A percentile compares a stretch with the other conserved stretches of the same genome.
Conservation (phyloP, 1,284 basidiomycete genomes). For the Marasmius sp. region DNA sequence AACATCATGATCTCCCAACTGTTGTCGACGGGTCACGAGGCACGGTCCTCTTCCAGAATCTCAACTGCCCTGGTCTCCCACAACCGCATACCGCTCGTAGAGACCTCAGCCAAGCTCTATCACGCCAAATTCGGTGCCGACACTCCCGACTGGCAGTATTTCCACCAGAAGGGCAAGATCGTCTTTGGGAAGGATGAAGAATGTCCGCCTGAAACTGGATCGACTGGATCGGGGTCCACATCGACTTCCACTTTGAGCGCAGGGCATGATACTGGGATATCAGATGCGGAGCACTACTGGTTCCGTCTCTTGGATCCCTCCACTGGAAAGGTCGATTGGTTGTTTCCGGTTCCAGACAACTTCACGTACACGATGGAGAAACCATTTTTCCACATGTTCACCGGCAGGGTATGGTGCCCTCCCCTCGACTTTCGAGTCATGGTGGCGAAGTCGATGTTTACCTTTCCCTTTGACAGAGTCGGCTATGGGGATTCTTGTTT, state of each 20-base stretch:
- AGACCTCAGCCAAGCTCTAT: constrained; percentile 43
- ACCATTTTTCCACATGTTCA: constrained; percentile 91
- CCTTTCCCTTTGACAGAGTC: constrained; percentile 49
- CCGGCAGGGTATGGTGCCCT: constrained; percentile 65
- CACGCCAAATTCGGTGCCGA: constrained; percentile 50
- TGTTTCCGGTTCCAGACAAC: constrained; percentile 79
- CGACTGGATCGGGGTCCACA: background rate
- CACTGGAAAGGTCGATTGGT: constrained; percentile 82
- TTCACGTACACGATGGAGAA: constrained; percentile 86
- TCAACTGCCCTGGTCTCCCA: background rate
- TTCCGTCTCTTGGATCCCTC: constrained; percentile 76
- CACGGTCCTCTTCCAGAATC: background rate
- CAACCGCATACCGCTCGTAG: background rate
- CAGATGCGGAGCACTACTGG: constrained; percentile 31
- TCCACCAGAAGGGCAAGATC: constrained; percentile 70
- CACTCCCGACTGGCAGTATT: constrained; percentile 64
- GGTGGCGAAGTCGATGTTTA: background rate
- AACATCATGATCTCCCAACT: constrained; percentile 5
- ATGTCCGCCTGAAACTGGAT: background rate
- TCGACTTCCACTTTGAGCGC: background rate
- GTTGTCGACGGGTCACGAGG: background rate
- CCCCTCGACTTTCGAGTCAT: background rate
- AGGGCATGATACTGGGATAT: constrained; percentile 5
- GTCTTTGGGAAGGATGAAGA: constrained; percentile 62
- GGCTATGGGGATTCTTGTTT: constrained; percentile 78